These are phyloP conservation scores for Aspergillus kassunensis DNA, from an alignment of 495 filamentous ascomycete genomes.

Conservation along the genomic window DNA sequence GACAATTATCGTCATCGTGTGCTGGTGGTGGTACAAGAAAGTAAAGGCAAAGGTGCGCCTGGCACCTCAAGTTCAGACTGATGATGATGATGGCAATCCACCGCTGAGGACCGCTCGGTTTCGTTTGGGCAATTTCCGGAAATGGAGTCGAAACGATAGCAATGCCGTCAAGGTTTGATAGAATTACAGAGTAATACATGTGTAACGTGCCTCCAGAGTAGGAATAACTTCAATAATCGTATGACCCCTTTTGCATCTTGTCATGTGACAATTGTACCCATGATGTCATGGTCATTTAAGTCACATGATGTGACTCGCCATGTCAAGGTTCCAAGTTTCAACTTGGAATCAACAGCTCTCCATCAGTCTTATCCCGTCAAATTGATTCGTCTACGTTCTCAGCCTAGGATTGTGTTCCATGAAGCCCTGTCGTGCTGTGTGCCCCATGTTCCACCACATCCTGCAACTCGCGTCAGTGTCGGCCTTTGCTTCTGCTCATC, in stretches of 20 bases:
- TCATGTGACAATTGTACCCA: too few species aligned
- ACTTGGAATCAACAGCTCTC: too few species aligned
- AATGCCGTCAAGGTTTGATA: background rate
- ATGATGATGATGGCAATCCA: background rate
- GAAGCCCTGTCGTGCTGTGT: constrained; percentile 6
- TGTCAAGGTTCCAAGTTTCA: too few species aligned
- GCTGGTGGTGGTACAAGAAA: background rate
- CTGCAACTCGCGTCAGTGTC: constrained; percentile 13
- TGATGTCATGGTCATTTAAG: too few species aligned
- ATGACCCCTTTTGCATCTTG: too few species aligned
- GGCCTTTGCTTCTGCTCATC: constrained; percentile 5
- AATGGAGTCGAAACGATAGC: background rate
- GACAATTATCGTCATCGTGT: background rate
- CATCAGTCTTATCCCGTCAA: too few species aligned
- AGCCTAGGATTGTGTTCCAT: background rate
- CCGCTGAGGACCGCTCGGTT: background rate
- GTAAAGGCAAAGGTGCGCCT: background rate
- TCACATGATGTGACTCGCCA: too few species aligned
- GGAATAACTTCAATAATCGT: too few species aligned
- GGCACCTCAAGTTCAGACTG: background rate
- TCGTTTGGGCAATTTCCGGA: background rate
- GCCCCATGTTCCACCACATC: constrained; percentile 18
- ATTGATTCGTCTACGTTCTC: background rate
- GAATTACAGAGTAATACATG: too few species aligned
- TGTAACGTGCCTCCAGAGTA: too few species aligned